A percentile compares a stretch with the other conserved stretches of the same genome.
Conservation (phyloP, 805 yeast genomes). For the Ogataea nitratoaversa region DNA sequence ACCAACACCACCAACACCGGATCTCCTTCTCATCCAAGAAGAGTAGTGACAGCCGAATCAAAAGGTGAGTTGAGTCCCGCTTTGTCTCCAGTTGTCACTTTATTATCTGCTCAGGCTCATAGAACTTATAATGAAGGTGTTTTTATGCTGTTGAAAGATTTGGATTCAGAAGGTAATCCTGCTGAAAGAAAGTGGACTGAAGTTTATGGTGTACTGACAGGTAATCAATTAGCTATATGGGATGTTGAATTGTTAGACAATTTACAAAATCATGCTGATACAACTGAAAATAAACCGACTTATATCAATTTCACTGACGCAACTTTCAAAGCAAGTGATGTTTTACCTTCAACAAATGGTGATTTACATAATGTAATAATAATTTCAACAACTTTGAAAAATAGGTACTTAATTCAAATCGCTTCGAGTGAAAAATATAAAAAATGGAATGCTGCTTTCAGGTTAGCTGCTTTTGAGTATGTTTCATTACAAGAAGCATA, state of each 20-base stretch:
- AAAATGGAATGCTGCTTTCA: constrained; percentile 79
- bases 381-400: constrained; percentile 90
- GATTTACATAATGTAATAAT: constrained; percentile 73
- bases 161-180: constrained; percentile 82
- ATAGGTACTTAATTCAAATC: constrained; percentile 79
- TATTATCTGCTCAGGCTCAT: constrained; percentile 68
- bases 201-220: constrained; percentile 86
- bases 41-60: constrained; percentile 26
- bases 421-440: constrained; percentile 58
- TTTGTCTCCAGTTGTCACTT: constrained; percentile 66
- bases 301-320: constrained; percentile 92
- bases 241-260: constrained; percentile 64
- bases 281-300: constrained; percentile 46
- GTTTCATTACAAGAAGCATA: constrained; percentile 88
- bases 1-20: constrained; percentile 3
- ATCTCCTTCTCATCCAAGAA: constrained; percentile 10
- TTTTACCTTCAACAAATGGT: constrained; percentile 61
- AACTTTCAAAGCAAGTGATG: constrained; percentile 65
- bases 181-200: constrained; percentile 84
- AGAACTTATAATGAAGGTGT: constrained; percentile 75
- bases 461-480: constrained; percentile 78
- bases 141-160: constrained; percentile 66
- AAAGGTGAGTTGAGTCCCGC: constrained; percentile 34
- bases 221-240: constrained; percentile 92
- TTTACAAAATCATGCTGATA: constrained; percentile 34